Evolutionary conservation across 176 grass and related monocot species (phyloP).

Genomic region (Oryza longistaminata): DNA sequence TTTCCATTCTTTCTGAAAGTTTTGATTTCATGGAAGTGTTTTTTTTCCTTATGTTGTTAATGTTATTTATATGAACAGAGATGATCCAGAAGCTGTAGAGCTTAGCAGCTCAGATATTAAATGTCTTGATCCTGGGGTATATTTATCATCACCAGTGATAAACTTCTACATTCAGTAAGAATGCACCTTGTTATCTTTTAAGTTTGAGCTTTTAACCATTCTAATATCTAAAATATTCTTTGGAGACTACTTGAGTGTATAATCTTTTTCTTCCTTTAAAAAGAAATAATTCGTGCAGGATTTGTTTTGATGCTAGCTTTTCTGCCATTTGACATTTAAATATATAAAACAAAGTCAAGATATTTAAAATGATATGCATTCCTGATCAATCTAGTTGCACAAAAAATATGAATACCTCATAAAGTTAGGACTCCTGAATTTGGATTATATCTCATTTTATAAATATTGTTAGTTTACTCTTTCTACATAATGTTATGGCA

Average conservation of each 20-base stretch:
- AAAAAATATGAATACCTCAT: neutral
- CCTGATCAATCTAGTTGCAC: neutral
- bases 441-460: neutral
- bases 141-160: conserved; percentile 76
- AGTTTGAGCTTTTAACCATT: conserved; percentile 10
- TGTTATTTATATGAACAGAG: conserved; percentile 55
- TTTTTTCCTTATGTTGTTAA: conserved; percentile 26
- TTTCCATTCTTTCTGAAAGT: conserved; percentile 29
- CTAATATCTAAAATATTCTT: neutral
- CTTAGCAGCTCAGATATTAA: conserved; percentile 60
- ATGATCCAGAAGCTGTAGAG: conserved; percentile 71
- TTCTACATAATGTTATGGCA: conserved; percentile 41
- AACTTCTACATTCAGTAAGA: conserved; percentile 89
- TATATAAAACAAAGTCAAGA: neutral
- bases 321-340: conserved; percentile 9
- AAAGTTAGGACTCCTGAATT: neutral
- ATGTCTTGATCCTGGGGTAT: conserved; percentile 68
- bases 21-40: conserved; percentile 2
- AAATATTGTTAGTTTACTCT: conserved; percentile 24
- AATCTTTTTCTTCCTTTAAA: neutral
- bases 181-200: conserved; percentile 20
- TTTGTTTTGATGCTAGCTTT: conserved; percentile 1
- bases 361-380: conserved; percentile 27
- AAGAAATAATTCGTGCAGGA: neutral
- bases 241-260: neutral